Evolutionary conservation across 345 rosid species (phyloP).

Genomic region (Boechera divaricarpa): DNA sequence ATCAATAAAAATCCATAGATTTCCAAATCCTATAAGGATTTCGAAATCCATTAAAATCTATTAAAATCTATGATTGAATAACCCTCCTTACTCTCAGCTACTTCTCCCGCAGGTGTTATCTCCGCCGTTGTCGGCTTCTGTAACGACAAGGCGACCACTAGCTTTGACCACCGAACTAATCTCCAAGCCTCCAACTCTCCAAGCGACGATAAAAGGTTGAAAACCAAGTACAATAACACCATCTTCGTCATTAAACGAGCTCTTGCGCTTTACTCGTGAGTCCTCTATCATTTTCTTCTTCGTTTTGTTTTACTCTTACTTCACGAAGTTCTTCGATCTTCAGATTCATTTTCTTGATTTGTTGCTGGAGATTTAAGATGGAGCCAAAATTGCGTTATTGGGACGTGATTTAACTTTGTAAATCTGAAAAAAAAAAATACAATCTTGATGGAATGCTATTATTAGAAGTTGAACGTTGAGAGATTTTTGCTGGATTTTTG

Average conservation of each 20-base stretch:
- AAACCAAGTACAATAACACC: conserved; percentile 91
- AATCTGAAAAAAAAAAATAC: background rate
- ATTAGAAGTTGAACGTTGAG: background rate
- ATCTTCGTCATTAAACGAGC: conserved; percentile 85
- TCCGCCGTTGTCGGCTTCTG: no score
- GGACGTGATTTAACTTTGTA: conserved; percentile 14
- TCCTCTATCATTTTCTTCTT: conserved; percentile 15
- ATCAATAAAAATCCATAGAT: no score
- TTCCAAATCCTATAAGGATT: no score
- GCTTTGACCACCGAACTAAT: no score
- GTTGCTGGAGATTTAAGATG: conserved; percentile 2
- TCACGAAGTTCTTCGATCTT: background rate
- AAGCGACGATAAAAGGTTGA: conserved; percentile 87
- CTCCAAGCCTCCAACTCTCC: no score
- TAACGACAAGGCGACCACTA: no score
- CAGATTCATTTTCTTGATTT: conserved; percentile 22
- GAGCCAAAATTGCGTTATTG: background rate
- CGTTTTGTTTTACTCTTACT: no score
- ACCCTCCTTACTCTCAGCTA: no score
- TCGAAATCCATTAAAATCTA: no score
- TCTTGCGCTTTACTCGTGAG: conserved; percentile 91
- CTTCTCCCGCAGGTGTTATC: no score
- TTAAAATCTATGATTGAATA: no score
- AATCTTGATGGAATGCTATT: background rate
- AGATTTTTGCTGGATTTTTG: background rate